phyloP scores from a whole-genome alignment of 257 asterid species.

The Ocimum tenuiflorum region DNA sequence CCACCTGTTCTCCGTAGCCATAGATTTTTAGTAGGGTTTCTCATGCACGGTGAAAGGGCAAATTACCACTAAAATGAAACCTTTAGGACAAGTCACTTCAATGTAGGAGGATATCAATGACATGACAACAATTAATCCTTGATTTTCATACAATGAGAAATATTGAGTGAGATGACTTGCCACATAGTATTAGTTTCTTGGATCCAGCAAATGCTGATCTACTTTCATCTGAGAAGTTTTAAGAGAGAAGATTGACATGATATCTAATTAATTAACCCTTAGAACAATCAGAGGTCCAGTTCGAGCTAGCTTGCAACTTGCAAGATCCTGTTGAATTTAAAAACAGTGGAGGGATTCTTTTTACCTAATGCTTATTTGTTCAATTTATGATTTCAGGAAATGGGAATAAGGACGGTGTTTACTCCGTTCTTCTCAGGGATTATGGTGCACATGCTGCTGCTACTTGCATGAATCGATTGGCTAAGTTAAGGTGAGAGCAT shows the following conservation, averaged over 20 bases:
- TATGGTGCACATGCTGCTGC: constrained; percentile 84
- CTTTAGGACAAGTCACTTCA: neutral
- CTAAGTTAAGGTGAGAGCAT: constrained; percentile 69
- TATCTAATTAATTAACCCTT: constrained; percentile 2
- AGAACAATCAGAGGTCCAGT: neutral
- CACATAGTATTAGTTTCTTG: neutral
- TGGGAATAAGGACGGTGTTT: constrained; percentile 91
- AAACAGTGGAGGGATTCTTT: neutral
- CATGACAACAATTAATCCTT: neutral
- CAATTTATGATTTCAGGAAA: constrained; percentile 56
- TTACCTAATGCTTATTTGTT: neutral
- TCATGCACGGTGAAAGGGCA: neutral
- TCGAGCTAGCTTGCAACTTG: neutral
- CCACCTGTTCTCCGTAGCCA: neutral
- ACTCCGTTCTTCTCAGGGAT: constrained; percentile 92
- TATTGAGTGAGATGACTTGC: neutral
- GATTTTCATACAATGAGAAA: neutral
- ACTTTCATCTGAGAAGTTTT: constrained; percentile 7
- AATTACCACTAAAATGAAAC: neutral
- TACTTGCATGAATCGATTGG: constrained; percentile 92
- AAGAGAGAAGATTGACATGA: neutral
- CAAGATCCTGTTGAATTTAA: constrained; percentile 7
- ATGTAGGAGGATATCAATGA: neutral
- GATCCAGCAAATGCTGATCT: neutral
- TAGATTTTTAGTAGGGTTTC: neutral